A percentile compares a stretch with the other conserved stretches of the same genome.
These are phyloP conservation scores for Coniella vitis DNA, from an alignment of 2,329 filamentous ascomycete genomes.

Conservation along the genomic window DNA sequence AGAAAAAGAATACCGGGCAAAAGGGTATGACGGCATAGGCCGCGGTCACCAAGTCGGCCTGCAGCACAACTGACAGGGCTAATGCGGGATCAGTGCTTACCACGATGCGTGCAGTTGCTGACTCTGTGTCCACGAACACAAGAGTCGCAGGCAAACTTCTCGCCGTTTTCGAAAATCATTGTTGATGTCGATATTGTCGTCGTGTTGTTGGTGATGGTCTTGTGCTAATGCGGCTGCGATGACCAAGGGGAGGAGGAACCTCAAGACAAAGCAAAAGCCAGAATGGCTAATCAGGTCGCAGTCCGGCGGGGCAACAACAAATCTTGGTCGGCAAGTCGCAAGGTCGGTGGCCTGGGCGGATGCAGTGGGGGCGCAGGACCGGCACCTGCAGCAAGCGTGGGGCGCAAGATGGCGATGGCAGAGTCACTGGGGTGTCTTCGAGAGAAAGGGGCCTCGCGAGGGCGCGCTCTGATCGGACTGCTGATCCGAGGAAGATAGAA, in stretches of 20 bases:
- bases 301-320: neutral
- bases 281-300: neutral
- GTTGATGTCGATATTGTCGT: too few relatives aligned
- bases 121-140: constrained; percentile 98
- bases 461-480: neutral
- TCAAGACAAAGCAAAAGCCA: too few relatives aligned
- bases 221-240: neutral
- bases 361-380: constrained; percentile 7
- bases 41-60: neutral
- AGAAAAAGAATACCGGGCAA: neutral
- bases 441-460: constrained; percentile 1
- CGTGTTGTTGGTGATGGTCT: too few relatives aligned
- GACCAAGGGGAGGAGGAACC: too few relatives aligned
- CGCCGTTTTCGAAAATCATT: constrained; percentile 78
- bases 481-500: neutral
- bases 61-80: neutral
- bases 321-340: constrained; percentile 4
- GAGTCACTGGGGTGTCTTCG: neutral
- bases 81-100: constrained; percentile 50
- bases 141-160: constrained; percentile 97
- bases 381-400: constrained; percentile 10
- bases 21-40: neutral
- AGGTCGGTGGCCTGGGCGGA: neutral
- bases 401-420: constrained; percentile 2
- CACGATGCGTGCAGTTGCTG: constrained; percentile 94